A percentile compares a stretch with the other conserved stretches of the same genome.
These are phyloP conservation scores for Lichtheimia corymbifera DNA, from an alignment of 371 early-diverging fungal genomes.

Conservation along the genomic window DNA sequence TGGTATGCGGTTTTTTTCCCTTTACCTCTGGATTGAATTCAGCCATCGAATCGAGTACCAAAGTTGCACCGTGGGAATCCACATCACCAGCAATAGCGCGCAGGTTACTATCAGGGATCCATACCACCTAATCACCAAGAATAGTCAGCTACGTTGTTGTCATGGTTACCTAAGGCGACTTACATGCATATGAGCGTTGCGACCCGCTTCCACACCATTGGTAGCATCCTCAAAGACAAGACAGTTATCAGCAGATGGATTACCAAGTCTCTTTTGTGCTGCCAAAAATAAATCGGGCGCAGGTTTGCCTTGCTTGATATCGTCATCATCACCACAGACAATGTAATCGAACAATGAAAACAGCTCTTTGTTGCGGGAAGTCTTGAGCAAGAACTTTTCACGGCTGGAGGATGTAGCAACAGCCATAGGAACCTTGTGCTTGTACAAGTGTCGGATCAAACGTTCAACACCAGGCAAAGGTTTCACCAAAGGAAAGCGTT, in stretches of 20 bases:
- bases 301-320: constrained; percentile 81
- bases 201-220: constrained; percentile 82
- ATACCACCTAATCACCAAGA: constrained; percentile 52
- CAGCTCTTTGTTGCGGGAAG: constrained; percentile 66
- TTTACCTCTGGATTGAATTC: constrained; percentile 69
- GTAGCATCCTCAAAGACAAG: constrained; percentile 93
- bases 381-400: constrained; percentile 74
- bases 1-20: not conserved
- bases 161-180: constrained; percentile 12
- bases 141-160: not conserved
- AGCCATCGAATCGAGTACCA: constrained; percentile 60
- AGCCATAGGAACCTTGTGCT: constrained; percentile 79
- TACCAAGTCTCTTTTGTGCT: constrained; percentile 57
- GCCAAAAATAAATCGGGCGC: constrained; percentile 88
- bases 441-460: constrained; percentile 77
- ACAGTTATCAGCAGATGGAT: constrained; percentile 61
- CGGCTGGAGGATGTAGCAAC: constrained; percentile 87
- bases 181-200: constrained; percentile 82
- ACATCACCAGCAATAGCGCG: constrained; percentile 31
- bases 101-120: constrained; percentile 79
- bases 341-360: constrained; percentile 81
- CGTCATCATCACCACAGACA: constrained; percentile 86
- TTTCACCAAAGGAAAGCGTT: constrained; percentile 60
- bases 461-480: constrained; percentile 77
- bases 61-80: constrained; percentile 44